phyloP scores from a whole-genome alignment of 1,284 basidiomycete species.

The Caloboletus firmus region DNA sequence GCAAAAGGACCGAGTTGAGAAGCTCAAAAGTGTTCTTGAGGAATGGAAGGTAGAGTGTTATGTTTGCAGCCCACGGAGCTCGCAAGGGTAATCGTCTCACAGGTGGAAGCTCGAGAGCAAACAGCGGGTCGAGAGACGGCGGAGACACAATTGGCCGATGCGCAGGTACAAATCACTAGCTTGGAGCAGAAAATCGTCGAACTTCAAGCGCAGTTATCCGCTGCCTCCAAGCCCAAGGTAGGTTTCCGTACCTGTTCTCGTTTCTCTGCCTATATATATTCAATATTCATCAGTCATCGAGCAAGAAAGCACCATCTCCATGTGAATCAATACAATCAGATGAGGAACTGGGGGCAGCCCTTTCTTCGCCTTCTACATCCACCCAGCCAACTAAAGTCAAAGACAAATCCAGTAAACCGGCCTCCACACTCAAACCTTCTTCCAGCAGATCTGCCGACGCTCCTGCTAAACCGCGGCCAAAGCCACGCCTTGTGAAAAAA shows the following conservation, averaged over 20 bases:
- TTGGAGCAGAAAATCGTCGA: conserved; percentile 44
- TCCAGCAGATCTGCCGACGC: conserved; percentile 15
- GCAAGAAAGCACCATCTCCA: conserved; percentile 14
- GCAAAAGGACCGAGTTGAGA: conserved; percentile 44
- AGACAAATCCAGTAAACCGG: conserved; percentile 12
- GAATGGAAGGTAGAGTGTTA: conserved; percentile 44
- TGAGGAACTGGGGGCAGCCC: conserved; percentile 1
- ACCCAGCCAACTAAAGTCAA: conserved; percentile 10
- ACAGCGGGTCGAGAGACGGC: conserved; percentile 32
- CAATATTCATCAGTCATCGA: conserved; percentile 14
- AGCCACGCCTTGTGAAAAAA: conserved; percentile 17
- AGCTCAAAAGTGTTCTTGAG: conserved; percentile 42
- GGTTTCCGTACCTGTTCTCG: not conserved
- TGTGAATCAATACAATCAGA: conserved; percentile 11
- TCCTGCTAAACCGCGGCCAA: conserved; percentile 24
- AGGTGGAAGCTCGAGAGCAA: conserved; percentile 39
- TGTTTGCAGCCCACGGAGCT: not conserved
- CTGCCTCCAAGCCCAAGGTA: conserved; percentile 29
- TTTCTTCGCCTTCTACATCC: conserved; percentile 10
- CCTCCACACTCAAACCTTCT: conserved; percentile 19
- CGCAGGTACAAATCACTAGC: conserved; percentile 34
- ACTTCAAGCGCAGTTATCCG: conserved; percentile 44
- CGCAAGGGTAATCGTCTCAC: conserved; percentile 16
- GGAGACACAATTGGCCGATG: conserved; percentile 33
- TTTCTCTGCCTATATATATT: not conserved